phyloP scores from a whole-genome alignment of 2,329 filamentous ascomycete genomes.

The Diaporthe ilicicola region DNA sequence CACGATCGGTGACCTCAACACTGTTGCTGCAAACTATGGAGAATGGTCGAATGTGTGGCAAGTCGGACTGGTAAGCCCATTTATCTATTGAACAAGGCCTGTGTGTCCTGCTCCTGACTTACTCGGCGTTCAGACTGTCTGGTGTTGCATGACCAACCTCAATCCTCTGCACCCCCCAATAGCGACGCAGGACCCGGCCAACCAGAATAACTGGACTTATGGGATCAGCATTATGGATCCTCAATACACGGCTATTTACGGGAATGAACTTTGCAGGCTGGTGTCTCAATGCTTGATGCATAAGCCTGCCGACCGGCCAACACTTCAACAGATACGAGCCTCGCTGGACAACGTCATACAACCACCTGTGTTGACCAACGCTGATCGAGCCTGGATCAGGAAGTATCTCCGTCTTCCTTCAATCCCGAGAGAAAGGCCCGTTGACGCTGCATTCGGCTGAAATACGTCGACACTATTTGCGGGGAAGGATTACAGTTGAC shows the following conservation, averaged over 20 bases:
- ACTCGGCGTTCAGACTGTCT: background rate
- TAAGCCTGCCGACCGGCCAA: background rate
- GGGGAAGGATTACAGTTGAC: too few species aligned
- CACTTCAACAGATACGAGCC: background rate
- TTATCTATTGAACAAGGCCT: background rate
- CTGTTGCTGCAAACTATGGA: slow-evolving; percentile 4
- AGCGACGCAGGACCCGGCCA: background rate
- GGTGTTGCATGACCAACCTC: background rate
- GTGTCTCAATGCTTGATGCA: background rate
- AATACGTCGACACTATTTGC: background rate
- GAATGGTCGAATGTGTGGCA: slow-evolving; percentile 6
- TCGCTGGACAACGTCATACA: background rate
- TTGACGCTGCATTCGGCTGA: background rate
- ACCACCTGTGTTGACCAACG: background rate
- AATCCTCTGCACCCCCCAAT: background rate
- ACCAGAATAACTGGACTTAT: background rate
- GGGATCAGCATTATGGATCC: background rate
- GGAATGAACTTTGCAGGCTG: background rate
- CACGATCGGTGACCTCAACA: background rate
- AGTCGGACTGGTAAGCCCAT: slow-evolving; percentile 1
- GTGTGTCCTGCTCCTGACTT: too few species aligned
- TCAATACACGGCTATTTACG: background rate
- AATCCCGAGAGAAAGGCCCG: background rate
- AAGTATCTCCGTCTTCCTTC: background rate
- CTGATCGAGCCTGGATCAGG: background rate